A percentile compares a stretch with the other conserved stretches of the same genome.
phyloP scores from a whole-genome alignment of 352 stramenopile genomes.

The Pythium aristosporum region DNA sequence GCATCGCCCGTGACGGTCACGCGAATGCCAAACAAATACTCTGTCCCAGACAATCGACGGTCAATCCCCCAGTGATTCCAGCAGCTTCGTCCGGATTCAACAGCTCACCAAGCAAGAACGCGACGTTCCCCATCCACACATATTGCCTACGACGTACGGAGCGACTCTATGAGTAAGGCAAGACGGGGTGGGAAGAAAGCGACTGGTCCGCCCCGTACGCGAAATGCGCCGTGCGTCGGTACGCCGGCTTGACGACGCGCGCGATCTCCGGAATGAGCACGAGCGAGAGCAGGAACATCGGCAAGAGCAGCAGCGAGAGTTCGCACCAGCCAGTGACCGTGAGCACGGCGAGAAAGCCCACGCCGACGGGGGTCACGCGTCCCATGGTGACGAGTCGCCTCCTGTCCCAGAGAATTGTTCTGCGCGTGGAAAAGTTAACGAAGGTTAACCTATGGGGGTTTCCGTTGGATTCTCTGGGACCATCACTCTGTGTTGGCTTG shows the following conservation, averaged over 20 bases:
- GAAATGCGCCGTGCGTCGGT: conserved; percentile 53
- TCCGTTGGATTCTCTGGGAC: background rate
- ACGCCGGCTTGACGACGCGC: conserved; percentile 31
- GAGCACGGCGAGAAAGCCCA: conserved; percentile 50
- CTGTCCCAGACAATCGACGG: conserved; percentile 16
- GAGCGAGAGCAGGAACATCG: conserved; percentile 45
- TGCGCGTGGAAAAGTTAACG: background rate
- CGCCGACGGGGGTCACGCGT: conserved; percentile 38
- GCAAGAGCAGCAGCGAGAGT: conserved; percentile 55
- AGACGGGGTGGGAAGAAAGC: background rate
- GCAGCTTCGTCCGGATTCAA: background rate
- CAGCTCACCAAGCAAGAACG: conserved; percentile 52
- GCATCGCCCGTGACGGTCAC: conserved; percentile 59
- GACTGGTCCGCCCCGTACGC: conserved; percentile 31
- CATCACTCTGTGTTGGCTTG: conserved; percentile 18
- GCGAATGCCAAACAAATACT: conserved; percentile 62
- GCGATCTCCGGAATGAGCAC: conserved; percentile 26
- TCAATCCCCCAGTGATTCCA: background rate
- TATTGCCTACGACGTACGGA: conserved; percentile 49
- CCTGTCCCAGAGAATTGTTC: background rate
- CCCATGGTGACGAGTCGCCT: conserved; percentile 25
- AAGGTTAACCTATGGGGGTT: background rate
- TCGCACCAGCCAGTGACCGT: conserved; percentile 57
- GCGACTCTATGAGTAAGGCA: background rate
- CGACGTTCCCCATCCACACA: conserved; percentile 74